phyloP scores from a whole-genome alignment of 257 asterid species.

The Knoxia roxburghii region DNA sequence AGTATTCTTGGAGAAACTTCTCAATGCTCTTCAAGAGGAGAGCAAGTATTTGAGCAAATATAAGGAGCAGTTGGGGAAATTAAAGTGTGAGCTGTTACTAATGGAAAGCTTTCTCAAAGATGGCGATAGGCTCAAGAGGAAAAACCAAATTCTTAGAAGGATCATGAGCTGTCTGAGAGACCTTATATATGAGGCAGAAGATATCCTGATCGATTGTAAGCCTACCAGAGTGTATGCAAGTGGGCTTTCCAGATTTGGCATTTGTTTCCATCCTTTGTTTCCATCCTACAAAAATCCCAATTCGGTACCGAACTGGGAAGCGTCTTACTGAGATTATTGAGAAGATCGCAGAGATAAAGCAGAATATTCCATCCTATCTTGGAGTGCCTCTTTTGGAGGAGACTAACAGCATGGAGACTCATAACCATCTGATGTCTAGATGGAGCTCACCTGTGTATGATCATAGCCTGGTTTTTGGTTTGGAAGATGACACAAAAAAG shows the following conservation, averaged over 20 bases:
- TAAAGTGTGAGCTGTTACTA: conserved; percentile 24
- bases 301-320: conserved; percentile 18
- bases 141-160: conserved; percentile 18
- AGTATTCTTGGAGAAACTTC: conserved; percentile 27
- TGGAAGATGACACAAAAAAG: conserved; percentile 33
- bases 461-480: conserved; percentile 32
- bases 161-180: conserved; percentile 23
- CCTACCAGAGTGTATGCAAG: conserved; percentile 9
- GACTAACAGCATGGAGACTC: conserved; percentile 23
- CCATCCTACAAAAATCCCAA: conserved; percentile 15
- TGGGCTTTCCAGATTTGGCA: conserved; percentile 9
- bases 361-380: conserved; percentile 24
- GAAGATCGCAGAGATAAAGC: conserved; percentile 22
- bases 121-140: conserved; percentile 34
- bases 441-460: conserved; percentile 32
- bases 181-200: conserved; percentile 30
- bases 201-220: conserved; percentile 25
- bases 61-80: conserved; percentile 18
- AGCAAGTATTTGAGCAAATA: conserved; percentile 21
- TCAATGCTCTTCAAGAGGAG: conserved; percentile 27
- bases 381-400: conserved; percentile 20
- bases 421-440: conserved; percentile 27
- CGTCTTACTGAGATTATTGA: conserved; percentile 26
- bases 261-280: no score
- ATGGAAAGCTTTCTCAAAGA: conserved; percentile 35